Base-by-base conservation (phyloP, 257 asterid species). In the Avicennia marina region DNA sequence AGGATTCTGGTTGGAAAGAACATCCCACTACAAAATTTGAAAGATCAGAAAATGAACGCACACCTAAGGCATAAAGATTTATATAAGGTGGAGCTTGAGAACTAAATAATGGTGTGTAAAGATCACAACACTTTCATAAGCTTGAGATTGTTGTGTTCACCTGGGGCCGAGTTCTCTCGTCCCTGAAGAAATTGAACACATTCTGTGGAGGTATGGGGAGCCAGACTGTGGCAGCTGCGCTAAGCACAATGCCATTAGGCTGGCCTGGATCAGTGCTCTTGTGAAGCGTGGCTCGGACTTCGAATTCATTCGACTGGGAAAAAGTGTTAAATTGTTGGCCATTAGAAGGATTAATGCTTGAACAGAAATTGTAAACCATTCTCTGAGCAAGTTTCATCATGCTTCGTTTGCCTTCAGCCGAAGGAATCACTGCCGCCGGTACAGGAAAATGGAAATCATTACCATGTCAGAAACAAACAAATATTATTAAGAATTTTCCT, bases 11-110 rank as follows among this genome's bases (percentile, higher is more conserved):
- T 79, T 82, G 21, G 94, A 82, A 45, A 93, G 89, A 9, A 84
- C 97, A 75, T 93, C 99, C 99, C 97, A 93, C 99, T 93, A 54
- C 62, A 53, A n/a, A n/a, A n/a, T n/a, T n/a, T n/a, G n/a, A n/a
- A n/a, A n/a, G n/a, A n/a, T n/a, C n/a, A n/a, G n/a, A n/a, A n/a
- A n/a, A n/a, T n/a, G n/a, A n/a, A n/a, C n/a, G n/a, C n/a, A n/a
- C n/a, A n/a, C n/a, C n/a, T n/a, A n/a, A n/a, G n/a, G n/a, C n/a
- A n/a, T n/a, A n/a, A n/a, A n/a, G n/a, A n/a, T n/a, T n/a, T n/a
- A n/a, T n/a, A n/a, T n/a, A n/a, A n/a, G n/a, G n/a, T n/a, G n/a
- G n/a, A n/a, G n/a, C n/a, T n/a, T n/a, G n/a, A n/a, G n/a, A n/a
- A n/a, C n/a, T n/a, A n/a, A n/a, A n/a, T n/a, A n/a, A n/a, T n/a